Evolutionary conservation across 345 rosid genomes (phyloP), one percentile per base, ranked within the genome.

Genomic region (Sonneratia alba): DNA sequence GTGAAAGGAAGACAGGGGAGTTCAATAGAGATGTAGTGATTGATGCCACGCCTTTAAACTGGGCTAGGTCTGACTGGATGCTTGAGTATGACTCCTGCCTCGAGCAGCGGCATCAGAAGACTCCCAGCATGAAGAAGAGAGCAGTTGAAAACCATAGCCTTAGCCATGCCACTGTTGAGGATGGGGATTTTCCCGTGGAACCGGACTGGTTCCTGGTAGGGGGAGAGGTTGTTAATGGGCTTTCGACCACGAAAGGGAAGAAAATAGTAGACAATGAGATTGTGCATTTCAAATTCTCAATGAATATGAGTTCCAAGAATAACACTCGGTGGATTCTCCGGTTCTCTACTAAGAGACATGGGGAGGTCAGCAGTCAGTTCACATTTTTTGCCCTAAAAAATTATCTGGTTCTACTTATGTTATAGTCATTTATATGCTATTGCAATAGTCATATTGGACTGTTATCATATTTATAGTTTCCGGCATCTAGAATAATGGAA

Each of bases 181-280:
- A 82, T 5, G 77, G 81, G 0, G 90, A 88, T 55, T 83, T 83
- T 4, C 85, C 84, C 0, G 84, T 83, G 73, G 88, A 86, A 43
- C 70, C 68, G 1, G 90, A 85, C 49, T 86, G 90, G 90, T 82
- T 67, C 67, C 78, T 88, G 71, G 90, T 83, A 34, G 93, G 90
- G 36, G 78, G 88, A 38, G 78, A 81, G n/a, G 76, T 86, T 70
- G 86, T 86, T 1, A 88, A 83, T 2, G 90, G 81, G 22, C 72
- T 82, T 68, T 86, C 92, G 3, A 88, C 88, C 7, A 74, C 81
- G 8, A 88, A 84, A 82, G 92, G 92, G 66, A 85, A 84, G 74
- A 88, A 79, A 66, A 18, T 85, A 72, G 76, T 74, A 61, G 84
- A 85, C 75, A 86, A 85, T 38, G 87, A 88, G 77, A 79, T 85